Base-by-base conservation (phyloP, 2,329 filamentous ascomycete genomes). In the Nothophaeocryptopus gaeumannii region DNA sequence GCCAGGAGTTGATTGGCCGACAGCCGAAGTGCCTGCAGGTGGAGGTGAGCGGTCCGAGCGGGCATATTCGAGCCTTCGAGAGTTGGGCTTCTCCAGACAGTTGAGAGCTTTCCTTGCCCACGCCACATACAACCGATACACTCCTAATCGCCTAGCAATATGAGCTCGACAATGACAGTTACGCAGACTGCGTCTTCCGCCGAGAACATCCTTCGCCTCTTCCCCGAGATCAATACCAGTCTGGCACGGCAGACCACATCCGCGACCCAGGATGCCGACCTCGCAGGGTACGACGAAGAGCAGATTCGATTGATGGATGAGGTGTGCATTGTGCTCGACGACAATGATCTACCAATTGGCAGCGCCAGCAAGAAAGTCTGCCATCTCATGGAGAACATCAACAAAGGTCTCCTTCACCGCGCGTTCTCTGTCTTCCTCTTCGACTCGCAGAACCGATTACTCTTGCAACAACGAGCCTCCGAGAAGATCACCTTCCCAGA, bases 401-500 rank as follows among this genome's bases (percentile, higher is more conserved):
- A 97, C 71, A 88, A 90, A 71, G 93, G 93, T 32, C 84, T 99
- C 53, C 83, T 99, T 50, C 93, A 99, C 78, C 89, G 93, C 53
- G 93, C 93, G 56, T 99, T 99, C 73, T 97, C 92, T 51, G 89
- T 95, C 61, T 99, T 99, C 77, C 84, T 99, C 61, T 99, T 99
- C 78, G 89, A 97, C 74, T 86, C 88, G 55, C 81, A 93, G 69
- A 95, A 96, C 72, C 86, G 90, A 63, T 78, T 97, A 53, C 86
- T 99, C 38, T 83, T 99, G 44, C 93, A 99, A 75, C 93, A 97
- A 77, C 88, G 93, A 60, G 93, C 93, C 26, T 77, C 84, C 35
- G 92, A 97, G 76, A 99, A 99, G 78, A 99, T 99, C 68, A 99
- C 93, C 5, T 99, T 99, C 75, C 92, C 93, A n/a, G 89, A 96